A percentile compares a stretch with the other conserved stretches of the same genome.
phyloP scores from a whole-genome alignment of 495 filamentous ascomycete genomes.

The Hypoxylon cercidicola region DNA sequence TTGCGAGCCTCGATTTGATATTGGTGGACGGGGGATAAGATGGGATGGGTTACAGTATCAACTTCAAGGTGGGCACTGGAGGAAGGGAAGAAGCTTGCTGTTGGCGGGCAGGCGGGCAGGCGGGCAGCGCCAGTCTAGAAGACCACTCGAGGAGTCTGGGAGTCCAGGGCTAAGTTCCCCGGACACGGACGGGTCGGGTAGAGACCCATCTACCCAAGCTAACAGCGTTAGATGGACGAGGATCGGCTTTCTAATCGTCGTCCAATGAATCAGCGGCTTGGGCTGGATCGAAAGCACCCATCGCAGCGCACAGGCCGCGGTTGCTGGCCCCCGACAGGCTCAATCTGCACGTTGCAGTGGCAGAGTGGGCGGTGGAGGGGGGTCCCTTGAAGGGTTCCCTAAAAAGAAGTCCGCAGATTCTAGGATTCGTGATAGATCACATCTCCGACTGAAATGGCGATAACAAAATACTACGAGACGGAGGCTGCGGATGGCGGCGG shows the following conservation, averaged over 20 bases:
- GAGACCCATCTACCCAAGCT: slow-evolving; percentile 16
- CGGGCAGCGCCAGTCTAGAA: slow-evolving; percentile 37
- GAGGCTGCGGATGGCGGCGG: slow-evolving; percentile 17
- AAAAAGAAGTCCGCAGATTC: slow-evolving; percentile 23
- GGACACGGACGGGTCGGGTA: slow-evolving; percentile 43
- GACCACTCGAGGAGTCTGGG: slow-evolving; percentile 9
- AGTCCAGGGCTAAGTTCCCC: slow-evolving; percentile 34
- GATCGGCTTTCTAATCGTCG: slow-evolving; percentile 34
- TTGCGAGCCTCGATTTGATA: slow-evolving; percentile 35
- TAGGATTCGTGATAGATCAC: slow-evolving; percentile 23
- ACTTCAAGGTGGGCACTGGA: slow-evolving; percentile 30
- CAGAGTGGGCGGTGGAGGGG: slow-evolving; percentile 19
- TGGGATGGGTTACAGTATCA: slow-evolving; percentile 40
- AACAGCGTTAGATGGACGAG: slow-evolving; percentile 17
- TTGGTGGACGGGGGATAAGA: slow-evolving; percentile 31
- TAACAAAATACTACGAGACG: slow-evolving; percentile 26
- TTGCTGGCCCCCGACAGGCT: slow-evolving; percentile 39
- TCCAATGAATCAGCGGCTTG: slow-evolving; percentile 36
- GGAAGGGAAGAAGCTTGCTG: slow-evolving; percentile 38
- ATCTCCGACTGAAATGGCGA: slow-evolving; percentile 4
- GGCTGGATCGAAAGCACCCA: slow-evolving; percentile 39
- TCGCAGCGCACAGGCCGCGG: slow-evolving; percentile 42
- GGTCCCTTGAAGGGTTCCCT: slow-evolving; percentile 13
- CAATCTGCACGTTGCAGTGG: slow-evolving; percentile 37
- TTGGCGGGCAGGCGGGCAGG: too few species aligned